Base-by-base conservation (phyloP, 2,329 filamentous ascomycete genomes). In the Apiospora pterosperma region DNA sequence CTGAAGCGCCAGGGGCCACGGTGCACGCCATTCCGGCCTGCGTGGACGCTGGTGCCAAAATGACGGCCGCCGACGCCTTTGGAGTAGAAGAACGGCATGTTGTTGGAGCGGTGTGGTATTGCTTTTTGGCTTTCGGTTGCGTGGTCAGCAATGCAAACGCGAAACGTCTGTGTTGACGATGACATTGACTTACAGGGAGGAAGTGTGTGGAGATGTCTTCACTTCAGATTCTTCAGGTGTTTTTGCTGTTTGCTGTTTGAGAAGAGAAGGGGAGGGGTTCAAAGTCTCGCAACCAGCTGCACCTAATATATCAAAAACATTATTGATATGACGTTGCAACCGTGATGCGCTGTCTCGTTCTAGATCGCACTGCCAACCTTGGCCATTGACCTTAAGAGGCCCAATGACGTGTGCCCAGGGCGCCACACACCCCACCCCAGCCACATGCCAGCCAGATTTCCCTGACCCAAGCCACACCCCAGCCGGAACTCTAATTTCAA, bases 1-100 rank as follows among this genome's bases (percentile, higher is more conserved):
- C 79, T 80, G 71, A 85, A 81, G 52, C 83, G 76, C 81, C 82
- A 85, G 3, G 82, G 81, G 2, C 83, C 83, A 12, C 81, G 79
- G 61, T 77, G 80, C 8, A 84, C 74, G 58, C 83, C 83, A 67
- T 82, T 74, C 12, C 76, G 77, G 71, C 81, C 77, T 23, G 79
- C 80, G 38, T 77, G 76, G 62, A 85, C 74, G 70, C 76, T 83
- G 38, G 83, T 84, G 67, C 83, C 83, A 67, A 84, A 80, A 69
- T 82, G 82, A 38, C 79, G 78, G 62, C 79, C 78, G 67, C 83
- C 83, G 67, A 85, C 62, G 61, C 74, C 72, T 69, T 82, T 84
- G 63, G 74, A 74, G 70, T 80, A 84, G 73, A 81, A 82, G 64
- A 85, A 73, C 64, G 78, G 80, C 82, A 84, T 85, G 44, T 55